Evolutionary conservation across 225 moss, liverwort and hornwort species (phyloP), one percentile per base, ranked within the genome.

Genomic region (Physcomitrium patens): DNA sequence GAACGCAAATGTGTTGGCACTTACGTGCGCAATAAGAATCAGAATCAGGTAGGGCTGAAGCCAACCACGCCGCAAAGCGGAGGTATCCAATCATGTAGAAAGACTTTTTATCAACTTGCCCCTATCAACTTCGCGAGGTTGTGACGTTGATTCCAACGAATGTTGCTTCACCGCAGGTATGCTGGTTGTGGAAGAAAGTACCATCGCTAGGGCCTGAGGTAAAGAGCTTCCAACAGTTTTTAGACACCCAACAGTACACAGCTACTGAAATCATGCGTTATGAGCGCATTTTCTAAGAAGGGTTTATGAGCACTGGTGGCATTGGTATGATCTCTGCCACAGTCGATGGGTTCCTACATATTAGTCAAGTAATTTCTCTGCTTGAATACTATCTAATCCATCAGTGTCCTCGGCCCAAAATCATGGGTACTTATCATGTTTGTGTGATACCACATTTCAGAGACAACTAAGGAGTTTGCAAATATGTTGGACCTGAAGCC

Each of bases 221-320:
- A 4, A 91, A 85, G 79, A 90, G 44, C 59, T 88, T 93, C 72
- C 99, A 99, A 53, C 82, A 81, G 44, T 99, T 99, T 76, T 75
- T 95, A 69, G 95, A 99, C 72, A 89, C 99, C 41, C 87, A 90
- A 10, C 95, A 95, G 73, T 99, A 95, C 80, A 92, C 99, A 49
- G 68, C 73, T 48, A 86, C 80, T 19, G 99, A 95, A 56, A 99
- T 99, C n/a, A 65, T 99, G 62, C 93, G 99, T 16, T 99, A 99
- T 19, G 99, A 99, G 75, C 99, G 99, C 59, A 93, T 99, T 63
- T 99, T 99, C 74, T 95, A 95, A 61, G 81, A 88, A 74, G 95
- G 99, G 10, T 99, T 84, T 22, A 95, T 99, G 54, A 99, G 99
- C 81, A 92, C 99, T 8, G 99, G 99, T 81, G 99, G 99, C 74